These are phyloP conservation scores for Claviceps maximensis DNA, from an alignment of 2,329 filamentous ascomycete genomes.

Conservation along the genomic window DNA sequence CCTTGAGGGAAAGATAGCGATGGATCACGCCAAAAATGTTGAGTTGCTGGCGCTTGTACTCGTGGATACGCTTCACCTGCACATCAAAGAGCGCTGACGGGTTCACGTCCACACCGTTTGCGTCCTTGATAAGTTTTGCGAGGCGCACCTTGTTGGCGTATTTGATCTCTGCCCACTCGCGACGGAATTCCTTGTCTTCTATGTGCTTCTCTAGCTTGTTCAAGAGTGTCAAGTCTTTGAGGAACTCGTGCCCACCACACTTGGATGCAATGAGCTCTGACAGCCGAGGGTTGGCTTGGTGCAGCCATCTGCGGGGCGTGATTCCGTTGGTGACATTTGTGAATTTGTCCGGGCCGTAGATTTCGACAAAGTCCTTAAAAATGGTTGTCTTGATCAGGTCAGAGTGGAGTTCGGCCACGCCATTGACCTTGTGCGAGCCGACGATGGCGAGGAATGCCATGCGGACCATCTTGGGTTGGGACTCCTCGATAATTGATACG, in stretches of 20 bases:
- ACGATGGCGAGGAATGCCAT: conserved; percentile 95
- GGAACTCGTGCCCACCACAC: conserved; percentile 66
- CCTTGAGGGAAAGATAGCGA: conserved; percentile 81
- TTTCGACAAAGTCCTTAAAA: conserved; percentile 94
- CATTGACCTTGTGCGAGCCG: conserved; percentile 98
- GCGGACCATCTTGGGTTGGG: conserved; percentile 91
- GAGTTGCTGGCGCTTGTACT: conserved; percentile 97
- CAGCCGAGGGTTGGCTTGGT: conserved; percentile 89
- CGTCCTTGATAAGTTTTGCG: conserved; percentile 78
- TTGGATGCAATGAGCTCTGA: conserved; percentile 89
- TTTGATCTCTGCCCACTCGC: conserved; percentile 95
- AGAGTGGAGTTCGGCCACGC: conserved; percentile 92
- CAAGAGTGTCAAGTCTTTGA: conserved; percentile 79
- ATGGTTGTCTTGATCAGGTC: conserved; percentile 98
- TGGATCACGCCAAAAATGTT: conserved; percentile 98
- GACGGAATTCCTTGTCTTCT: conserved; percentile 80
- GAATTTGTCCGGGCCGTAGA: conserved; percentile 95
- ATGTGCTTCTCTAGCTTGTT: conserved; percentile 75
- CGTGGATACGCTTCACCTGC: conserved; percentile 97
- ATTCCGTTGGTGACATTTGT: conserved; percentile 98
- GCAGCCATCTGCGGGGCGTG: conserved; percentile 88
- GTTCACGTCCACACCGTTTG: conserved; percentile 70
- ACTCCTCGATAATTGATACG: conserved; percentile 97
- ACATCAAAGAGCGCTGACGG: conserved; percentile 86
- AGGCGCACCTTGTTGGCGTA: conserved; percentile 88